These are phyloP conservation scores for Globisporangium splendens DNA, from an alignment of 352 stramenopile genomes.

Conservation along the genomic window DNA sequence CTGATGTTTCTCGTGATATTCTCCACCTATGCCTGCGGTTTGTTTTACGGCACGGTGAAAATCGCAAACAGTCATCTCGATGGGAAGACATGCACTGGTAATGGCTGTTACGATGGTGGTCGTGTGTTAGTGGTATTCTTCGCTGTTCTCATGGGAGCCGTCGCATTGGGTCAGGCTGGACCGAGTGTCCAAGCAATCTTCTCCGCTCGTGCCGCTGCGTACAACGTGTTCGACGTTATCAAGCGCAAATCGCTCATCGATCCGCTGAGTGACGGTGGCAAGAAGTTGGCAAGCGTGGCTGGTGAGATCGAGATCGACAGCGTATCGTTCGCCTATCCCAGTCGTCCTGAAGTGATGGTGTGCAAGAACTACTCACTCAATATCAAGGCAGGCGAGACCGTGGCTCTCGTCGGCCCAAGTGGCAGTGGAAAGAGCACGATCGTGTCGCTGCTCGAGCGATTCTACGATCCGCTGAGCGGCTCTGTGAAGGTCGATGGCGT, in stretches of 20 bases:
- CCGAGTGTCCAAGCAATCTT: conserved; percentile 36
- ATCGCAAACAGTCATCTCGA: conserved; percentile 50
- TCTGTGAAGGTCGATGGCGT: conserved; percentile 35
- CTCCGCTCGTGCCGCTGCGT: conserved; percentile 33
- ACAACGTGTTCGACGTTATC: conserved; percentile 48
- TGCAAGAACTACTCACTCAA: conserved; percentile 31
- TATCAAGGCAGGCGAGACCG: conserved; percentile 35
- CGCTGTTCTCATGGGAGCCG: conserved; percentile 37
- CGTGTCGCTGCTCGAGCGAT: conserved; percentile 39
- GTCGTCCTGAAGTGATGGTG: conserved; percentile 22
- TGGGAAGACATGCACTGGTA: conserved; percentile 20
- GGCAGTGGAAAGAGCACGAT: conserved; percentile 52
- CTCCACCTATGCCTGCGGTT: conserved; percentile 72
- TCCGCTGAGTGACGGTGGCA: conserved; percentile 24
- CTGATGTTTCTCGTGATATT: conserved; percentile 66
- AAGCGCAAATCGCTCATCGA: conserved; percentile 45
- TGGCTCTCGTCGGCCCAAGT: conserved; percentile 41
- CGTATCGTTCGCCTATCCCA: conserved; percentile 50
- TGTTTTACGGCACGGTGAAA: conserved; percentile 75
- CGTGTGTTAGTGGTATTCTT: conserved; percentile 60
- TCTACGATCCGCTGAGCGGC: conserved; percentile 66
- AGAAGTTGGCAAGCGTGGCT: conserved; percentile 26
- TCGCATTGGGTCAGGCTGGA: conserved; percentile 35
- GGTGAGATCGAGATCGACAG: conserved; percentile 19
- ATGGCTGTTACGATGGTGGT: conserved; percentile 36